These are phyloP conservation scores for Polymyxa betae DNA, from an alignment of 208 protist species.

Conservation along the genomic window DNA sequence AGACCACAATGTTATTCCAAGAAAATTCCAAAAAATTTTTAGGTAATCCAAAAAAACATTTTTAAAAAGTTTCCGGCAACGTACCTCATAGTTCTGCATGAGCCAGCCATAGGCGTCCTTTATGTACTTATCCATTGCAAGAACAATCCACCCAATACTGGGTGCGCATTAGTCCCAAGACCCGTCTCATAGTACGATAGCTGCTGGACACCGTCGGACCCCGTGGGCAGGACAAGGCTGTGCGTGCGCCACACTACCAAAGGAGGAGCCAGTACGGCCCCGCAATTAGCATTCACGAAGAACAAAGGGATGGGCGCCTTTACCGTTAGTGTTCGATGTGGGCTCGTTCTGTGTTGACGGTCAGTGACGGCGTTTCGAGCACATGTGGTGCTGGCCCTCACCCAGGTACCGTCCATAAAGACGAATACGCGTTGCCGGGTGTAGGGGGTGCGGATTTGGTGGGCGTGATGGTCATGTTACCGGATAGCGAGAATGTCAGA, in stretches of 20 bases:
- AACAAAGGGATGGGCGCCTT: no score
- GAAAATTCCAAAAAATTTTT: no score
- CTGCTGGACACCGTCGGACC: neutral
- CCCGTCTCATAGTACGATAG: neutral
- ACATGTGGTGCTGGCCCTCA: no score
- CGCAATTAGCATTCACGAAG: no score
- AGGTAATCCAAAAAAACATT: no score
- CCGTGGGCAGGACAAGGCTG: neutral
- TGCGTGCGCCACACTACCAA: neutral
- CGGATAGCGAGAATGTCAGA: no score
- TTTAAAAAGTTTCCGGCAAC: no score
- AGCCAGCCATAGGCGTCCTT: slow-evolving; percentile 32
- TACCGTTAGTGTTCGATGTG: slow-evolving; percentile 3
- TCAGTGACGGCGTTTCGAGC: no score
- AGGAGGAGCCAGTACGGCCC: no score
- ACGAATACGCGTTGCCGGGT: neutral
- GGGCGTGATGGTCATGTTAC: no score
- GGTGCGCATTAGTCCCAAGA: neutral
- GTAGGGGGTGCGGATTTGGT: no score
- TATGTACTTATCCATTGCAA: neutral
- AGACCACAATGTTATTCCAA: no score
- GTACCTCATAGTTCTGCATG: slow-evolving; percentile 5
- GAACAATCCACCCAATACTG: neutral
- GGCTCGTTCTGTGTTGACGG: neutral
- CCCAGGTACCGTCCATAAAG: slow-evolving; percentile 43